These are phyloP conservation scores for Rhodofomes roseus DNA, from an alignment of 1,284 basidiomycete genomes.

Conservation along the genomic window DNA sequence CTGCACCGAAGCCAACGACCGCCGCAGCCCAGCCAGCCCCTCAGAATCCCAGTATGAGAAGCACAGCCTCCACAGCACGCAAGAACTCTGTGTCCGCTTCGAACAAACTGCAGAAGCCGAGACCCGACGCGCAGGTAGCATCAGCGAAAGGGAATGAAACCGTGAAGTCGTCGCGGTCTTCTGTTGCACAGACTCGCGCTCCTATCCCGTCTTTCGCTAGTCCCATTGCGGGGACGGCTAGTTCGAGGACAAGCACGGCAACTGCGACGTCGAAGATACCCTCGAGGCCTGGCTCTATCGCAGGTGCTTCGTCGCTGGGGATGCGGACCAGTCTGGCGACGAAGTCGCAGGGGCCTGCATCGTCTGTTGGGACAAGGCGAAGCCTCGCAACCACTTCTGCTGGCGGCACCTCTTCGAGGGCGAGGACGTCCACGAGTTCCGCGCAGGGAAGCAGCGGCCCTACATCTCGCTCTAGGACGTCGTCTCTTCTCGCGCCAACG, in stretches of 20 bases:
- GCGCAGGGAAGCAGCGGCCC: conserved; percentile 6
- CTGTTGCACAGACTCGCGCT: conserved; percentile 19
- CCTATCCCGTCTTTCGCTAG: conserved; percentile 29
- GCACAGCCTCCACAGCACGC: conserved; percentile 9
- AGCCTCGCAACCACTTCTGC: conserved; percentile 17
- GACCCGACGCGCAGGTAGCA: conserved; percentile 13
- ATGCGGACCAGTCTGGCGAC: conserved; percentile 24
- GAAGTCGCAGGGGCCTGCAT: conserved; percentile 22
- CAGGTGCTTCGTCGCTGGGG: conserved; percentile 36
- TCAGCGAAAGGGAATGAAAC: conserved; percentile 12
- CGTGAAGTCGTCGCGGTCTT: conserved; percentile 13
- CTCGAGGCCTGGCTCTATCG: conserved; percentile 26
- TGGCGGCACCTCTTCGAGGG: conserved; percentile 14
- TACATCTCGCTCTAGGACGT: conserved; percentile 27
- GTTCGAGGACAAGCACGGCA: conserved; percentile 14
- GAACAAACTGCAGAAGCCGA: conserved; percentile 11
- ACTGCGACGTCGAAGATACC: conserved; percentile 19
- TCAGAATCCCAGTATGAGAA: conserved; percentile 1
- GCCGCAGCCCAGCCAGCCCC: neutral
- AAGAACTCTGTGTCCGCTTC: conserved; percentile 8
- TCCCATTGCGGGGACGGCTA: conserved; percentile 12
- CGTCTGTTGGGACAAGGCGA: conserved; percentile 36
- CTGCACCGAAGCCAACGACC: conserved; percentile 8
- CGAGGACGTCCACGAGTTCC: neutral
- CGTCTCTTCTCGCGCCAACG: conserved; percentile 67